These are phyloP conservation scores for Nicotiana tomentosiformis DNA, from an alignment of 257 asterid genomes.

Conservation along the genomic window DNA sequence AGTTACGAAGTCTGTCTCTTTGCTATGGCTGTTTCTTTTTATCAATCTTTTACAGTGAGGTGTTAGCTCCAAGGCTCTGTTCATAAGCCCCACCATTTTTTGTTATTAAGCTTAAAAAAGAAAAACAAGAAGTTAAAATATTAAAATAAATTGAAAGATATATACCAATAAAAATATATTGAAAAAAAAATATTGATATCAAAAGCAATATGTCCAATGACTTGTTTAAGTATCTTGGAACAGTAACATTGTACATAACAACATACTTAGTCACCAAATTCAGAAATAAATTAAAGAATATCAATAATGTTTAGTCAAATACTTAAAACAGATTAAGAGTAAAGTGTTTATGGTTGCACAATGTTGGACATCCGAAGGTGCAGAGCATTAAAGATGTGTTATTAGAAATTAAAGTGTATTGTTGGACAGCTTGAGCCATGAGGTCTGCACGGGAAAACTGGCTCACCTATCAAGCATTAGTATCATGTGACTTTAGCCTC, in stretches of 20 bases:
- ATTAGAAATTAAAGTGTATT: background rate
- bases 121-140: background rate
- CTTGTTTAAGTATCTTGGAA: background rate
- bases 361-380: background rate
- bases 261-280: slow-evolving; percentile 2
- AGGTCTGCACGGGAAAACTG: background rate
- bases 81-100: background rate
- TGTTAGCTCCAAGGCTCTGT: background rate
- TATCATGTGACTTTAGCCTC: background rate
- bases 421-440: background rate
- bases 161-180: background rate
- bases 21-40: no score
- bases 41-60: background rate
- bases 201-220: background rate
- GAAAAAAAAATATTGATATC: background rate
- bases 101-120: background rate
- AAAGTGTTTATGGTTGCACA: background rate
- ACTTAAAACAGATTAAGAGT: background rate
- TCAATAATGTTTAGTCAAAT: background rate
- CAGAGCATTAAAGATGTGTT: background rate
- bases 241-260: background rate
- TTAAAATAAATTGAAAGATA: background rate
- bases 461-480: background rate
- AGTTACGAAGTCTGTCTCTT: background rate
- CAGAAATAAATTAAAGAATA: background rate